Conservation (phyloP, 805 yeast species). For the Yamadazyma scolyti region DNA sequence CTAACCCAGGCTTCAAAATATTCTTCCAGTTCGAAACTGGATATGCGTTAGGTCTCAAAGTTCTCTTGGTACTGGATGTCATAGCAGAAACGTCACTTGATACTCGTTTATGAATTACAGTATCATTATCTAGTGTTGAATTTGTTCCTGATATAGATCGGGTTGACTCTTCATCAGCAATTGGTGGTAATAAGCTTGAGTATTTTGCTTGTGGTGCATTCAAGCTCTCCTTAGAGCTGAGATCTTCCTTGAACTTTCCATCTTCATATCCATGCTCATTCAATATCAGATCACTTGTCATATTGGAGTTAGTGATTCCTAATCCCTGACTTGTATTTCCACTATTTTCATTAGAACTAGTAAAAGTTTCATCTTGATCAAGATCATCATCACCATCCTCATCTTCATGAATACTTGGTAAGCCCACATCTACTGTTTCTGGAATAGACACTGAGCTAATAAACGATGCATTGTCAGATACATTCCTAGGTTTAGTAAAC, state of each 20-base stretch:
- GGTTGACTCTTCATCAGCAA: conserved; percentile 5
- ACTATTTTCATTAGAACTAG: conserved; percentile 6
- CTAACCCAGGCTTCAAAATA: conserved; percentile 36
- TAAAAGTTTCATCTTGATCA: conserved; percentile 12
- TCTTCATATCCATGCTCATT: conserved; percentile 16
- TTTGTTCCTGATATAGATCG: conserved; percentile 1
- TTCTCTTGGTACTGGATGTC: conserved; percentile 7
- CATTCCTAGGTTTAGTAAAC: conserved; percentile 27
- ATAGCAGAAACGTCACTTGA: conserved; percentile 12
- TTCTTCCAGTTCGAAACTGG: conserved; percentile 41
- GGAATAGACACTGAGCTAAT: conserved; percentile 32
- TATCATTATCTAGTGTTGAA: neutral
- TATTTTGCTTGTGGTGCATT: conserved; percentile 15
- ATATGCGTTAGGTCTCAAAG: conserved; percentile 17
- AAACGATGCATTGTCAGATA: conserved; percentile 18
- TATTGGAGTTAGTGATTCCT: conserved; percentile 8
- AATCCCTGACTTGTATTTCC: conserved; percentile 6
- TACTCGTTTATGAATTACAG: conserved; percentile 2
- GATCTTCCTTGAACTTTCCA: conserved; percentile 24
- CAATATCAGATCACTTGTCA: conserved; percentile 23
- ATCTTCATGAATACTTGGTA: conserved; percentile 36
- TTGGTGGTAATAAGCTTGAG: conserved; percentile 19
- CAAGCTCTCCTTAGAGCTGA: conserved; percentile 20
- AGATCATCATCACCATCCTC: conserved; percentile 16
- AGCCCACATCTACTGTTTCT: conserved; percentile 35